These are phyloP conservation scores for Elongisporangium undulatum DNA, from an alignment of 352 stramenopile species.

Conservation along the genomic window DNA sequence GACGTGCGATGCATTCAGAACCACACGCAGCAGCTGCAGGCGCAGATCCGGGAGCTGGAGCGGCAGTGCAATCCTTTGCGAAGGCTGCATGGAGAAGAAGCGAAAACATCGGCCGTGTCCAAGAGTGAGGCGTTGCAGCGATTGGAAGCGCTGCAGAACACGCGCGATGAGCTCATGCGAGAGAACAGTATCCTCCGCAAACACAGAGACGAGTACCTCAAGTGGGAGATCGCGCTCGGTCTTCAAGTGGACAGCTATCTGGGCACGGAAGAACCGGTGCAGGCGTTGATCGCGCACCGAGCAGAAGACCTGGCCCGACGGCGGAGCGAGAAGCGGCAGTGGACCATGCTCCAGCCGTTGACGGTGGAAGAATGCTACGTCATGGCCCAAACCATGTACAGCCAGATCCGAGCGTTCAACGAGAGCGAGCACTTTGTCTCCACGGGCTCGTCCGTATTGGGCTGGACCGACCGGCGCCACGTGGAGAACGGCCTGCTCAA, in stretches of 20 bases:
- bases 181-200: not conserved
- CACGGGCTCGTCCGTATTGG: slow-evolving; percentile 7
- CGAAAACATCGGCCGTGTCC: not conserved
- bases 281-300: not conserved
- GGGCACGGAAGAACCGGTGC: not conserved
- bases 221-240: not conserved
- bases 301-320: not conserved
- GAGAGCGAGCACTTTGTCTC: not conserved
- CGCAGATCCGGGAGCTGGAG: not conserved
- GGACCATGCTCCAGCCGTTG: not conserved
- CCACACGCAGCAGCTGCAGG: not conserved
- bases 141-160: not conserved
- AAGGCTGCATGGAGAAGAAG: not conserved
- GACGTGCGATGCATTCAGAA: not conserved
- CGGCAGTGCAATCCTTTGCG: not conserved
- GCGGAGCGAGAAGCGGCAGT: not conserved
- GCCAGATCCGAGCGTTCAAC: not conserved
- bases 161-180: not conserved
- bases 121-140: not conserved
- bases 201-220: not conserved
- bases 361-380: not conserved
- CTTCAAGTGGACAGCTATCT: not conserved
- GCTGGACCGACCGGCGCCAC: slow-evolving; percentile 25
- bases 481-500: slow-evolving; percentile 27
- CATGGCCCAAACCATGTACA: not conserved